These are phyloP conservation scores for Stephania japonica DNA, from an alignment of 164 flowering plant species.

Conservation along the genomic window DNA sequence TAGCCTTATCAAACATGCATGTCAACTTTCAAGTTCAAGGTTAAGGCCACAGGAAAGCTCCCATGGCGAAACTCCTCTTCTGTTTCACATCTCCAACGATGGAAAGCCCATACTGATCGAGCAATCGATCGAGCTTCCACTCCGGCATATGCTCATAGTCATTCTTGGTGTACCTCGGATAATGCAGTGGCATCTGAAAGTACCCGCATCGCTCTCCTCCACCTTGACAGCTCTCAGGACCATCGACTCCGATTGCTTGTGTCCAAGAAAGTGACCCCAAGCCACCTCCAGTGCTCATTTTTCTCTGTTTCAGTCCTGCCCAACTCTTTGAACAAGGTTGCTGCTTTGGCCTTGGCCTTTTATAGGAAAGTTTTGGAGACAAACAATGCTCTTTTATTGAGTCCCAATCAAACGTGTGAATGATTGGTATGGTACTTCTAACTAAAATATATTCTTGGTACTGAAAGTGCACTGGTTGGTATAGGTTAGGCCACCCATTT, in stretches of 20 bases:
- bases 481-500: background rate
- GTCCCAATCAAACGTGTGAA: background rate
- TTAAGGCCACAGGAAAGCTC: constrained; percentile 19
- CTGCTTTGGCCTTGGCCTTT: background rate
- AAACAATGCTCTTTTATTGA: background rate
- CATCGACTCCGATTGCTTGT: background rate
- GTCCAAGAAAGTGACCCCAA: background rate
- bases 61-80: constrained; percentile 16
- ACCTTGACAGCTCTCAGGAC: background rate
- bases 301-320: background rate
- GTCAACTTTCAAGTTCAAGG: background rate
- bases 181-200: constrained; percentile 28
- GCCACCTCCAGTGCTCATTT: background rate
- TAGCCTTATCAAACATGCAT: background rate
- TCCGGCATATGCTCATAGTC: constrained; percentile 22
- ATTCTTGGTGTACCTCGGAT: constrained; percentile 17
- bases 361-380: background rate
- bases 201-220: background rate
- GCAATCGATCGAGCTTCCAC: constrained; percentile 18
- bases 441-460: background rate
- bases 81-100: constrained; percentile 11
- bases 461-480: background rate
- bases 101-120: constrained; percentile 14
- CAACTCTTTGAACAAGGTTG: background rate
- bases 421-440: background rate